Evolutionary conservation across 495 filamentous ascomycete genomes (phyloP), one percentile per base, ranked within the genome.

Genomic region (Poronia punctata): DNA sequence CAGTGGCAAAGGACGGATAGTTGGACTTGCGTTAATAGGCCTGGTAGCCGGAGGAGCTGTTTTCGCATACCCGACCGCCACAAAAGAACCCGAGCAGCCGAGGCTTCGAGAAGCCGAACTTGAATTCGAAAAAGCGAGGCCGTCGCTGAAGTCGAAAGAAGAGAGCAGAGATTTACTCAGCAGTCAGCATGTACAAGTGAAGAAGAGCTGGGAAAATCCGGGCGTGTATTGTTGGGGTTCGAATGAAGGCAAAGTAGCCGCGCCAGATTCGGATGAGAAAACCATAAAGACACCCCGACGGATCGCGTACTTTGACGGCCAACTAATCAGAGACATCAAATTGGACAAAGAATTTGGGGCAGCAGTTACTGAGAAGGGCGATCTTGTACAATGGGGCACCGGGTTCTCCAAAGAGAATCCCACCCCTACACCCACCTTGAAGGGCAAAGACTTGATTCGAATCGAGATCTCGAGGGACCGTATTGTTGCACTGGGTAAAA

Each of bases 211-310:
- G 76, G 87, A 88, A 61, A 81, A 84, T 39, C 90, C 92, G 3
- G 92, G 86, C 0, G 82, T 96, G 1, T 95, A 94, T 65, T 78
- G 80, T 19, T 98, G 92, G 90, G 92, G 92, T 11, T 84, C 82
- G 2, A 98, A 98, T 53, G 71, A 65, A n/a, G 85, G 89, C 26
- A 67, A 71, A 38, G 90, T 96, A 3, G 86, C 80, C 19, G 90
- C 87, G 19, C 88, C 90, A 1, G 84, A 83, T 44, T 92, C 83
- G 4, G 72, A 82, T 27, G 87, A 95, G 32, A 62, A 61, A 16
- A 60, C 78, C 30, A 72, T 98, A 49, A 95, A 93, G 59, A 78
- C 71, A 1, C 89, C 92, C 7, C 74, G 84, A 35, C 75, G 84
- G 29, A 77, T 97, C 52, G 46, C 74, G 4, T 94, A 80, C 56